Conservation (phyloP, 2,329 filamentous ascomycete genomes). For the Cephalotrichum gorgonifer region DNA sequence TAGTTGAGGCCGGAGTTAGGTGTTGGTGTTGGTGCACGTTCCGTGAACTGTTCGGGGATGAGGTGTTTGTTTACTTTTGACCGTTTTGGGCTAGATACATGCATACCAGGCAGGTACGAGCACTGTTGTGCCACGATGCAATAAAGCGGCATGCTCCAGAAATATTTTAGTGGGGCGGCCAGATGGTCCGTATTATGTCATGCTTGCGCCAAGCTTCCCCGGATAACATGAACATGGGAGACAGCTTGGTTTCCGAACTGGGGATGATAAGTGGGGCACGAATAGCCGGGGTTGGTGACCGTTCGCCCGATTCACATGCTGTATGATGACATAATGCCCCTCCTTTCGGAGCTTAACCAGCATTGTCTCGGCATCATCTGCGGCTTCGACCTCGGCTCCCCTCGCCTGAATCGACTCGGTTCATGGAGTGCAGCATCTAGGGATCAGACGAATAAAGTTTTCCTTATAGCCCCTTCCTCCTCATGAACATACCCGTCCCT, state of each 20-base stretch:
- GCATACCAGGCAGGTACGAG: neutral
- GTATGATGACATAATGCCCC: constrained; percentile 6
- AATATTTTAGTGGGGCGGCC: neutral
- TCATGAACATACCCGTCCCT: neutral
- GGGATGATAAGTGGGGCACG: too few species aligned
- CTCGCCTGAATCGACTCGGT: too few species aligned
- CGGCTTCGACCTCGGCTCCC: constrained; percentile 5
- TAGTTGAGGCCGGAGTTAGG: neutral
- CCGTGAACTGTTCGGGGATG: neutral
- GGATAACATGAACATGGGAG: neutral
- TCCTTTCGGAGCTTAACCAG: neutral
- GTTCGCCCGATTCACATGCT: constrained; percentile 6
- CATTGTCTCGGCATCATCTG: constrained; percentile 2
- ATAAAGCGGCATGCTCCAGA: neutral
- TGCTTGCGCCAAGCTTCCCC: neutral
- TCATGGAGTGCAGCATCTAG: constrained; percentile 1
- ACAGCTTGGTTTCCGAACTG: too few species aligned
- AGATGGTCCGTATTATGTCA: neutral
- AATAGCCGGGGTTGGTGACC: too few species aligned
- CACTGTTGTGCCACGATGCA: neutral
- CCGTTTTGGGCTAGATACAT: neutral
- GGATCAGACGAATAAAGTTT: constrained; percentile 2
- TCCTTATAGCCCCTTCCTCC: neutral
- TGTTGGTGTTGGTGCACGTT: neutral
- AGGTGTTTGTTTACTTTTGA: constrained; percentile 8